These are phyloP conservation scores for Aspergillus campestris DNA, from an alignment of 495 filamentous ascomycete genomes.

Conservation along the genomic window DNA sequence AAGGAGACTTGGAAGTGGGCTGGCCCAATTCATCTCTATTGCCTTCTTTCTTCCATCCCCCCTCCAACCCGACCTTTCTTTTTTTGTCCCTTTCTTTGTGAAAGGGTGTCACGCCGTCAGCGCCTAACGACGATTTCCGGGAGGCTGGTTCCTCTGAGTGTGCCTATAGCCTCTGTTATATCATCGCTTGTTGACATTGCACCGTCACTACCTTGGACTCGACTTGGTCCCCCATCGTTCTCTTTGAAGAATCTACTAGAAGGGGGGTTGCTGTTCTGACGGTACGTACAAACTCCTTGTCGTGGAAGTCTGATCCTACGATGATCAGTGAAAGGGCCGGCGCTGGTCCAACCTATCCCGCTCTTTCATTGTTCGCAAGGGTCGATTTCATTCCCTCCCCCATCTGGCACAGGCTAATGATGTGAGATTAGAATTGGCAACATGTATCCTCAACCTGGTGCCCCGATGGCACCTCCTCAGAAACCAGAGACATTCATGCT, in stretches of 20 bases:
- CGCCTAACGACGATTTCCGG: slow-evolving; percentile 11
- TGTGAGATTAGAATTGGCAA: slow-evolving; percentile 3
- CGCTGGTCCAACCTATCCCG: neutral
- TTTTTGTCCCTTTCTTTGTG: slow-evolving; percentile 22
- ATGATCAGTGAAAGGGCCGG: no score
- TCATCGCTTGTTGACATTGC: slow-evolving; percentile 11
- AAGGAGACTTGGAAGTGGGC: slow-evolving; percentile 32
- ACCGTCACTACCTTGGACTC: slow-evolving; percentile 2
- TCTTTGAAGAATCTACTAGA: neutral
- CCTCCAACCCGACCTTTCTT: neutral
- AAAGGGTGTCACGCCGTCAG: slow-evolving; percentile 13
- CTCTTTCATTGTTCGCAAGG: neutral
- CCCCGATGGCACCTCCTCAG: slow-evolving; percentile 62
- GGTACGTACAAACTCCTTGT: slow-evolving; percentile 7
- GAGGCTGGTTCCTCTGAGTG: slow-evolving; percentile 36
- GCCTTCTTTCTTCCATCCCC: slow-evolving; percentile 15
- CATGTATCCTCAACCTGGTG: slow-evolving; percentile 47
- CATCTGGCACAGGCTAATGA: slow-evolving; percentile 1
- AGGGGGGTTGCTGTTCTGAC: slow-evolving; percentile 7
- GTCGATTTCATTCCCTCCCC: slow-evolving; percentile 2
- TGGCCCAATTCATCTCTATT: slow-evolving; percentile 36
- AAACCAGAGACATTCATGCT: slow-evolving; percentile 99
- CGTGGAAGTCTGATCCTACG: neutral
- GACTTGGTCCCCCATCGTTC: no score
- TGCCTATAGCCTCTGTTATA: slow-evolving; percentile 16